Conservation (phyloP, 179 eudicot species). For the Pouteria campechiana region DNA sequence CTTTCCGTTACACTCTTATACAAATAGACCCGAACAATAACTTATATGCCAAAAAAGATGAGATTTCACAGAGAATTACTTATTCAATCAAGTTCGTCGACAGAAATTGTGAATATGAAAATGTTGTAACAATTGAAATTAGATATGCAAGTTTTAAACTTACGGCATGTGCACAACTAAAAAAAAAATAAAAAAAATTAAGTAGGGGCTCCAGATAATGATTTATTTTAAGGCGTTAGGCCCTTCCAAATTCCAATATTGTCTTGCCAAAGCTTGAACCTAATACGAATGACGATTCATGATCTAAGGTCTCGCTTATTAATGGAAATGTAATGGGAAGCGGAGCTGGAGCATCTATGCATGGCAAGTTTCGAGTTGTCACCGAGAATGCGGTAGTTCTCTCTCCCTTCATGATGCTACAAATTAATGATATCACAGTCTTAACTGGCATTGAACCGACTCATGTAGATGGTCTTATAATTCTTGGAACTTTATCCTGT, state of each 20-base stretch:
- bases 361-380: constrained; percentile 81
- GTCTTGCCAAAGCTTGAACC: constrained; percentile 2
- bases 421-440: background rate
- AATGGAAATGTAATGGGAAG: constrained; percentile 92
- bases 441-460: background rate
- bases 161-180: constrained; percentile 44
- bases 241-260: background rate
- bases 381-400: constrained; percentile 72
- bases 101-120: too few relatives aligned
- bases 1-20: too few relatives aligned
- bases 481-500: too few relatives aligned
- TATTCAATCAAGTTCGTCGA: too few relatives aligned
- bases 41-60: too few relatives aligned
- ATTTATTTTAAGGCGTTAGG: constrained; percentile 4
- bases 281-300: background rate
- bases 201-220: constrained; percentile 67
- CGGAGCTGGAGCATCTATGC: constrained; percentile 78
- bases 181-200: too few relatives aligned
- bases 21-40: too few relatives aligned
- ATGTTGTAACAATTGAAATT: constrained; percentile 64
- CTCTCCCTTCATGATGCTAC: background rate
- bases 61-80: too few relatives aligned
- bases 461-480: background rate
- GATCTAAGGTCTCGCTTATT: constrained; percentile 68
- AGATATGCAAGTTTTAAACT: constrained; percentile 56